Conservation (phyloP, 768 basidiomycete species). For the Rhodosporidiobolus odoratus region DNA sequence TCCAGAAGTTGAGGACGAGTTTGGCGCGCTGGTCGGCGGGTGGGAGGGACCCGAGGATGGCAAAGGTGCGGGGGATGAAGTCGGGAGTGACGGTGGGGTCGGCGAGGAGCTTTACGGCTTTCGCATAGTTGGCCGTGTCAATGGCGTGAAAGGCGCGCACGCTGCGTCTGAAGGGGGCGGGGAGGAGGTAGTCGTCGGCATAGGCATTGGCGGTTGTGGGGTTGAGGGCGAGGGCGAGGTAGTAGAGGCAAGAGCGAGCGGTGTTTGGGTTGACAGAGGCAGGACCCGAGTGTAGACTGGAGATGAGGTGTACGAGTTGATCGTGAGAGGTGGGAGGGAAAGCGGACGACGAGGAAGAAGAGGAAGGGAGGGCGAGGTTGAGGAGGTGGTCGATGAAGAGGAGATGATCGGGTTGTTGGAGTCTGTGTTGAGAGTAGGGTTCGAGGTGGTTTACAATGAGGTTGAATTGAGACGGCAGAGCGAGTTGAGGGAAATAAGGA, state of each 20-base stretch:
- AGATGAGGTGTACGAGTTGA: background rate
- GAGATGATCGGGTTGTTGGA: background rate
- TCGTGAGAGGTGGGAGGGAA: background rate
- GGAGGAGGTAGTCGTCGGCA: conserved; percentile 21
- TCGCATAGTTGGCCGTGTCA: conserved; percentile 14
- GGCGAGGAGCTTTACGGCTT: conserved; percentile 20
- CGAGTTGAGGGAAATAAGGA: background rate
- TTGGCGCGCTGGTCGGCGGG: background rate
- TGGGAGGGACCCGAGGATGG: conserved; percentile 9
- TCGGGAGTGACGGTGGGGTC: conserved; percentile 32
- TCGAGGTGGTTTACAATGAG: background rate
- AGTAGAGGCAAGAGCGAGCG: conserved; percentile 32
- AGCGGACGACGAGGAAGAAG: background rate
- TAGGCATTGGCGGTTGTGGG: background rate
- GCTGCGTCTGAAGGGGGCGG: conserved; percentile 19
- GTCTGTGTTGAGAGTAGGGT: background rate
- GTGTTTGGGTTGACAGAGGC: background rate
- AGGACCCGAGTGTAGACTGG: background rate
- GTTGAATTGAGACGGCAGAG: background rate
- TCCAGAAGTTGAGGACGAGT: conserved; percentile 33
- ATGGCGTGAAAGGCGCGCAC: conserved; percentile 29
- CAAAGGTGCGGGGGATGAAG: conserved; percentile 29
- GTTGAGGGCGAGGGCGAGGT: conserved; percentile 26
- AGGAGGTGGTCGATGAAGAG: conserved; percentile 33
- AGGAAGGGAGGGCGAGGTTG: background rate